Conservation (phyloP, 352 stramenopile genomes). For the Phytophthora rubi region DNA sequence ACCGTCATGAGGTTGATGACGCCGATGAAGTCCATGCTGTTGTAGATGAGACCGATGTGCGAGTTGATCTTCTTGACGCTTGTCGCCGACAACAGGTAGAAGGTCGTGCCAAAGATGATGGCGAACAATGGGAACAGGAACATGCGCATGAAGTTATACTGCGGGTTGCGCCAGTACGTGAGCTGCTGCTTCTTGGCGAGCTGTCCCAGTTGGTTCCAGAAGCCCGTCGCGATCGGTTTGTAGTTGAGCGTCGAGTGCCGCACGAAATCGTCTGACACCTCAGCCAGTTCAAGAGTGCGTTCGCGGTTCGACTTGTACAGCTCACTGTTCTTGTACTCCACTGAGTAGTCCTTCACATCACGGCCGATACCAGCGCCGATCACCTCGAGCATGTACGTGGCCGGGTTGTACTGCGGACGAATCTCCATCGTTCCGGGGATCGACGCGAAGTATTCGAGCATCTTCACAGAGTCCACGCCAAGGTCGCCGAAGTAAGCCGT, state of each 20-base stretch:
- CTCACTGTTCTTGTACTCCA: conserved; percentile 56
- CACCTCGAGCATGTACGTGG: conserved; percentile 91
- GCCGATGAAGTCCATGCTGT: conserved; percentile 70
- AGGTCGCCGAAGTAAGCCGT: conserved; percentile 91
- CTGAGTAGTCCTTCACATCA: conserved; percentile 67
- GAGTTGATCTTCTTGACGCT: conserved; percentile 52
- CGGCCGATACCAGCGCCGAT: conserved; percentile 78
- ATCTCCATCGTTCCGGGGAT: conserved; percentile 75
- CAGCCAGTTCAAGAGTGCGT: conserved; percentile 21
- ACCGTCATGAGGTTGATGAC: conserved; percentile 63
- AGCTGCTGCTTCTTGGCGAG: conserved; percentile 46
- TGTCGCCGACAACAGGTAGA: conserved; percentile 42
- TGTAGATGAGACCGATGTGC: conserved; percentile 65
- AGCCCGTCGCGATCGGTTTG: conserved; percentile 43
- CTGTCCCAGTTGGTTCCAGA: conserved; percentile 47
- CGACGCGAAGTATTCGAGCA: conserved; percentile 88
- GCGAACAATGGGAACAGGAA: conserved; percentile 52
- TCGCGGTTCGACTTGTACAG: conserved; percentile 41
- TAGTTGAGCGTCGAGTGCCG: conserved; percentile 57
- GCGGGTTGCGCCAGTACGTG: conserved; percentile 61
- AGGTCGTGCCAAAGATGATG: conserved; percentile 60
- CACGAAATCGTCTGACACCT: conserved; percentile 35
- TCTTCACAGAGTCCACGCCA: conserved; percentile 68
- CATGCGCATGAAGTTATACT: conserved; percentile 59
- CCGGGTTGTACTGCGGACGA: conserved; percentile 84